A percentile compares a stretch with the other conserved stretches of the same genome.
Conservation (phyloP, 495 filamentous ascomycete species). For the Penicillium samsonianum region DNA sequence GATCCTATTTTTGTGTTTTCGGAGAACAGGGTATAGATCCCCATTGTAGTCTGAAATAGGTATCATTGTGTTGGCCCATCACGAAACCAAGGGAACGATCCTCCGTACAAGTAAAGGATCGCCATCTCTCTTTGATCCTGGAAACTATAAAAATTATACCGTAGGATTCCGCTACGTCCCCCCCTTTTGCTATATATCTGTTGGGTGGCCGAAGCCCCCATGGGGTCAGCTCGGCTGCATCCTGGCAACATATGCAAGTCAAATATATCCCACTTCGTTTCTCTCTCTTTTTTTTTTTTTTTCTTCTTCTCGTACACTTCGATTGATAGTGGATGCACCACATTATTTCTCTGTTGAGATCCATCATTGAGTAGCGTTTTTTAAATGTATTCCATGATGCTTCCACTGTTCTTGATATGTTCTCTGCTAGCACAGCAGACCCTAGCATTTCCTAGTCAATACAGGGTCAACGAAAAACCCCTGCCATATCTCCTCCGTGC, state of each 20-base stretch:
- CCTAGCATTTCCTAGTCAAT: not conserved
- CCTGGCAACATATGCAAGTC: no score
- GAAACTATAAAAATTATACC: conserved; percentile 1
- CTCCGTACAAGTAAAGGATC: conserved; percentile 6
- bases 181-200: not conserved
- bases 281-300: no score
- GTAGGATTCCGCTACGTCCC: not conserved
- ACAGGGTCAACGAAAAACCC: not conserved
- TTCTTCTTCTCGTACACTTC: not conserved
- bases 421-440: not conserved
- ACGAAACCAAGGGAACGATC: not conserved
- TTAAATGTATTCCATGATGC: conserved; percentile 1
- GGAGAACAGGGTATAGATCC: not conserved
- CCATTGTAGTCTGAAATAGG: not conserved
- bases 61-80: not conserved
- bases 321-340: no score
- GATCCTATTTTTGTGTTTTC: not conserved
- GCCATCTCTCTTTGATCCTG: conserved; percentile 1
- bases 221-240: no score
- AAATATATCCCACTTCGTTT: no score
- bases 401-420: not conserved
- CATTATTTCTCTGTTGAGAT: no score
- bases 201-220: no score
- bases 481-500: not conserved
- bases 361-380: not conserved